These are phyloP conservation scores for Nakazawaea ambrosiae DNA, from an alignment of 805 yeast species.

Conservation along the genomic window DNA sequence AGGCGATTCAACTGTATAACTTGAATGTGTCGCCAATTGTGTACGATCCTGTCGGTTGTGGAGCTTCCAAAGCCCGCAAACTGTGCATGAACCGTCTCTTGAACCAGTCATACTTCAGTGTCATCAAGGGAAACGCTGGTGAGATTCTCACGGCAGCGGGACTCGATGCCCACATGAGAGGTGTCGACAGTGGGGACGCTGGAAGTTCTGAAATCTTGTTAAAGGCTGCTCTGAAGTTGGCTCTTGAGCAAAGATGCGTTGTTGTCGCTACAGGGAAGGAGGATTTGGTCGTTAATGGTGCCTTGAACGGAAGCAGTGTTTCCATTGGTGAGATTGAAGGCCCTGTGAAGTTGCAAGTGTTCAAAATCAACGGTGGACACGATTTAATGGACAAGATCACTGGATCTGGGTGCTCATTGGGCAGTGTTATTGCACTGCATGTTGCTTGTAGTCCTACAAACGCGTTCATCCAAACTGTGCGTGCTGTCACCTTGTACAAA, in stretches of 20 bases:
- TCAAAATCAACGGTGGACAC: conserved; percentile 46
- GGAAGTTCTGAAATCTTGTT: conserved; percentile 21
- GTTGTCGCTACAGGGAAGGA: conserved; percentile 66
- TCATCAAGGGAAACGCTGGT: conserved; percentile 82
- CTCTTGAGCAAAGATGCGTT: conserved; percentile 43
- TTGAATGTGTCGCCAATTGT: conserved; percentile 51
- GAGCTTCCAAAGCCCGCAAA: conserved; percentile 62
- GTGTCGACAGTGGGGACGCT: conserved; percentile 50
- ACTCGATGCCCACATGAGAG: conserved; percentile 45
- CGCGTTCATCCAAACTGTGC: conserved; percentile 38
- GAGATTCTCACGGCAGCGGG: conserved; percentile 65
- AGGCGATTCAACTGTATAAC: conserved; percentile 57
- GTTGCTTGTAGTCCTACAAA: conserved; percentile 37
- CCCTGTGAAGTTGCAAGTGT: neutral
- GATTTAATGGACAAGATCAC: conserved; percentile 60
- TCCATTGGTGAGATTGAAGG: neutral
- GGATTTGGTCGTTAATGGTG: conserved; percentile 47
- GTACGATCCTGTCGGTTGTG: conserved; percentile 91
- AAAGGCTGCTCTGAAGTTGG: conserved; percentile 39
- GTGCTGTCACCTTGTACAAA: conserved; percentile 55
- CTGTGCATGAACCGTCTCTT: conserved; percentile 41
- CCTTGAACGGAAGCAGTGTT: neutral
- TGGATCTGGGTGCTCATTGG: conserved; percentile 80
- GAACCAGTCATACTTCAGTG: conserved; percentile 50
- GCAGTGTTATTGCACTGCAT: conserved; percentile 59